These are phyloP conservation scores for Fusarium musae DNA, from an alignment of 2,329 filamentous ascomycete genomes.

Conservation along the genomic window DNA sequence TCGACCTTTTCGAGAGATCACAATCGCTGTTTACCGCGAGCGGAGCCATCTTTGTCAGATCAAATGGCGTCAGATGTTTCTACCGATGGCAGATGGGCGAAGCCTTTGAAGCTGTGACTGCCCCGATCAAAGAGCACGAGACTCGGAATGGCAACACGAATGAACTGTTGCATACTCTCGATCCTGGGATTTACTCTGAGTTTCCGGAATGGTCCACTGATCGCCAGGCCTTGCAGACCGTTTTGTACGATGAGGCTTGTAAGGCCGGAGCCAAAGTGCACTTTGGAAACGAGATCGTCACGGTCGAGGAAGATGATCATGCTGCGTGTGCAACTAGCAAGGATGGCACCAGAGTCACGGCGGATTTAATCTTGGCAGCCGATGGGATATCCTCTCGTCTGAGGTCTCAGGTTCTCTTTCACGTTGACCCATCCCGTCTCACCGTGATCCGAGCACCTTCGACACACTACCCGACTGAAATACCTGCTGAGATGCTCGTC, in stretches of 20 bases:
- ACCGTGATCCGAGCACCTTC: conserved; percentile 4
- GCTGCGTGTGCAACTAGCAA: neutral
- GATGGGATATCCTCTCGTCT: conserved; percentile 14
- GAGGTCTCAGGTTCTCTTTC: neutral
- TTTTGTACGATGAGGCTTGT: neutral
- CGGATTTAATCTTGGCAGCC: neutral
- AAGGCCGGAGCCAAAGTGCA: conserved; percentile 2
- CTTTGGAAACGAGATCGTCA: neutral
- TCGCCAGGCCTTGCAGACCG: neutral
- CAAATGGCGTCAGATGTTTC: neutral
- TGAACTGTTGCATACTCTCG: neutral
- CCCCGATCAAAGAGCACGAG: neutral
- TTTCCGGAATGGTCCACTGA: conserved; percentile 14
- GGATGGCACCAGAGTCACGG: neutral
- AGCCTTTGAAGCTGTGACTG: neutral
- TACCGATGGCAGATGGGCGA: conserved; percentile 8
- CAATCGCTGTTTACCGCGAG: neutral
- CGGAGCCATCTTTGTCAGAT: neutral
- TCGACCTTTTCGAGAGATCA: neutral
- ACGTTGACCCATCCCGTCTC: neutral
- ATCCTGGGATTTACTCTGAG: neutral
- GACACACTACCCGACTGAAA: conserved; percentile 11
- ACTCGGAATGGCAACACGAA: neutral
- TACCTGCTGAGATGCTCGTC: neutral
- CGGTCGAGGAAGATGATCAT: neutral